Base-by-base conservation (phyloP, 495 filamentous ascomycete genomes). In the Hyaloscypha hepaticicola region DNA sequence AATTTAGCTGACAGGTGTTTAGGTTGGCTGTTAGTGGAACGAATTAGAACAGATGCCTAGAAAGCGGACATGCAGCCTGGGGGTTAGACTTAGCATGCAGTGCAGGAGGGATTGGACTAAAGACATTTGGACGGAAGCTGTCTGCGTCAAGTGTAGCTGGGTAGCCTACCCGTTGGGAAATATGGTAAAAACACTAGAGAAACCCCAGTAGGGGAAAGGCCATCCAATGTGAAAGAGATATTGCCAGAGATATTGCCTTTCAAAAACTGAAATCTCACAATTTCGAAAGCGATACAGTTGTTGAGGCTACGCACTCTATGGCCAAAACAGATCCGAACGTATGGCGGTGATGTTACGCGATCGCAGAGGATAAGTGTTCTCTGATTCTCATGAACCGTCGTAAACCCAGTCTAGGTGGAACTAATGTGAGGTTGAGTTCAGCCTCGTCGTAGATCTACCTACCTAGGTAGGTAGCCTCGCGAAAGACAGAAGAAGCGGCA, bases 21-120 rank as follows among this genome's bases (percentile, higher is more conserved):
- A 81, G 79, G 69, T 66, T 85, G 70, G 83, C 83, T 19, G 83
- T 84, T 14, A 84, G 81, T 55, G 81, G 81, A 60, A 84, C 82
- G n/a, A 85, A 80, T 64, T 85, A 77, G 56, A 48, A 22, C 19
- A 52, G 12, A 29, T 48, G 9, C 12, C 7, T 8, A 45, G 38
- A 45, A 16, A 45, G 12, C 12, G 12, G 12, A 45, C 6, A 16
- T 33, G 55, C 26, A 27, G 19, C 27, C 8, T 11, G 5, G 11
- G 21, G 31, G 29, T 14, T 65, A 11, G 38, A 38, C n/a, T 14
- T 55, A 52, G 8, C 9, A 56, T 33, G 55, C 26, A 27, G 19
- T 19, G 21, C 22, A 5, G 11, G 21, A 57, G 29, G 2, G 26
- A 7, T 45, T 45, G 9, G 38, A 19, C 16, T 14, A 3, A 45